Evolutionary conservation across 2,329 filamentous ascomycete species (phyloP).

Genomic region (Nemania sp.): DNA sequence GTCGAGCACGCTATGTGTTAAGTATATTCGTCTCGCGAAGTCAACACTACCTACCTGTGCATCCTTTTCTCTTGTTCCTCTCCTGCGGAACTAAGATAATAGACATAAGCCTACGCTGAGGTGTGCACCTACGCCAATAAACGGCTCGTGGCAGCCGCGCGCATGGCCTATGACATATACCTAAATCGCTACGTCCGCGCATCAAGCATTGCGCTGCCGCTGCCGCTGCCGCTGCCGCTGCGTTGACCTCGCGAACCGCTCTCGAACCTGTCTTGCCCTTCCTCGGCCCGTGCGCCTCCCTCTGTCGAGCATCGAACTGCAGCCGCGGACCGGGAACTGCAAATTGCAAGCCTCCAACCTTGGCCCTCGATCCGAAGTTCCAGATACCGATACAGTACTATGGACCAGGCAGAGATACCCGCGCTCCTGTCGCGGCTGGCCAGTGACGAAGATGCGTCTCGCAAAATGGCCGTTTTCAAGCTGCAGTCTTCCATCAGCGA

Average conservation of each 20-base stretch:
- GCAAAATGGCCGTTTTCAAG: constrained; percentile 99
- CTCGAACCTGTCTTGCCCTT: neutral
- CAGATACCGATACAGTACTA: constrained; percentile 35
- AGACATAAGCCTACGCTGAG: too few species aligned
- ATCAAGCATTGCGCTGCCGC: constrained; percentile 10
- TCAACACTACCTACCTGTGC: too few species aligned
- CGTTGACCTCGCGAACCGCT: neutral
- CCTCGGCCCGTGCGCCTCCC: too few species aligned
- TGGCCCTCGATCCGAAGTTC: neutral
- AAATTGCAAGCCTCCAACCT: neutral
- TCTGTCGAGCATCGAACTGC: neutral
- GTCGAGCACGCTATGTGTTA: too few species aligned
- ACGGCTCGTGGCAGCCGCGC: too few species aligned
- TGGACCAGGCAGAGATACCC: constrained; percentile 71
- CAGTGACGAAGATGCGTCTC: constrained; percentile 81
- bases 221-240: neutral
- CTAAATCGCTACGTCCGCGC: too few species aligned
- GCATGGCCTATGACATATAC: constrained; percentile 16
- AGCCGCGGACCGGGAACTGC: neutral
- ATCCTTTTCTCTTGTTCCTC: too few species aligned
- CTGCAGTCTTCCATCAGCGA: constrained; percentile 94
- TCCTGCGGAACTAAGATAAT: too few species aligned
- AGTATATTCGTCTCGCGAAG: too few species aligned
- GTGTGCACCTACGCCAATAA: too few species aligned
- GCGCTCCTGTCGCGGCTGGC: constrained; percentile 65